Conservation (phyloP, 225 moss, liverwort and hornwort genomes). For the Pleurozium schreberi region DNA sequence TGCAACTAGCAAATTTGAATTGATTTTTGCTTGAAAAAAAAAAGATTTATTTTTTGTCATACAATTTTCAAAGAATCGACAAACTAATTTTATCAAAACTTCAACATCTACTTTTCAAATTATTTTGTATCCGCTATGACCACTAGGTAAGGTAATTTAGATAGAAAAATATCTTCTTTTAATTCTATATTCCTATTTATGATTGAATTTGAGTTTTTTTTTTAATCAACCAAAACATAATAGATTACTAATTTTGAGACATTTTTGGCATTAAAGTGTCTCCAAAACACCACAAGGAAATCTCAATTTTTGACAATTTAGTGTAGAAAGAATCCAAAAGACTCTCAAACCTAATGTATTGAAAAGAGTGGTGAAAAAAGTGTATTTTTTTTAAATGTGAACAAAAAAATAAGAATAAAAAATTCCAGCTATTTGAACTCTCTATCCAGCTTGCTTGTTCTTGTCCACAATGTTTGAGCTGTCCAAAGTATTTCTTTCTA, state of each 20-base stretch:
- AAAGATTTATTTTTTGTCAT: not conserved
- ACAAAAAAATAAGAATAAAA: no score
- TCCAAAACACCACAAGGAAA: not conserved
- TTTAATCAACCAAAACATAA: not conserved
- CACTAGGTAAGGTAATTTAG: not conserved
- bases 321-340: not conserved
- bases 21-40: not conserved
- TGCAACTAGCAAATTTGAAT: not conserved
- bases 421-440: no score
- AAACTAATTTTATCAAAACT: not conserved
- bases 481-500: no score
- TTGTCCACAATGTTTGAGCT: no score
- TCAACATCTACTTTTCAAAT: not conserved
- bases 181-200: not conserved
- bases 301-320: no score
- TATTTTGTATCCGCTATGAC: not conserved
- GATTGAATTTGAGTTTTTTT: not conserved
- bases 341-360: no score
- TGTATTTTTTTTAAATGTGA: no score
- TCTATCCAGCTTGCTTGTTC: no score
- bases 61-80: not conserved
- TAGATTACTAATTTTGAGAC: not conserved
- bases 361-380: no score
- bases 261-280: not conserved
- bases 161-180: not conserved